Evolutionary conservation across 2,329 filamentous ascomycete genomes (phyloP).

Genomic region (Sclerotinia minor): DNA sequence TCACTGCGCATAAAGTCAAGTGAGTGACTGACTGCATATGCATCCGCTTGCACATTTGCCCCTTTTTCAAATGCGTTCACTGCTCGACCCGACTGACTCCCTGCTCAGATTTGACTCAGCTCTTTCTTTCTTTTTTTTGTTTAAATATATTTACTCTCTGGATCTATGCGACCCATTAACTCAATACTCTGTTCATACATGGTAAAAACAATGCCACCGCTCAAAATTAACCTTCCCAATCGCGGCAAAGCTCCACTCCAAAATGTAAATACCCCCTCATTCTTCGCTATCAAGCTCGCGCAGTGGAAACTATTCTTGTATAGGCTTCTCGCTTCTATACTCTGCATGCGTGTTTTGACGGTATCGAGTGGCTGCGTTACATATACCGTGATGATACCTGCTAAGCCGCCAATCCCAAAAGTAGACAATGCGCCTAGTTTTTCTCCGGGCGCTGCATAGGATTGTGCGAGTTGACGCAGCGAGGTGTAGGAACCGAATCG

Average conservation of each 20-base stretch:
- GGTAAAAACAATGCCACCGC: conserved; percentile 95
- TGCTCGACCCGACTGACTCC: too few species aligned
- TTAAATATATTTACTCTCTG: conserved; percentile 82
- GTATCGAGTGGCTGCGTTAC: conserved; percentile 79
- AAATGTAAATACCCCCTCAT: conserved; percentile 86
- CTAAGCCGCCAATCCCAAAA: conserved; percentile 85
- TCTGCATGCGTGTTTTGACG: conserved; percentile 98
- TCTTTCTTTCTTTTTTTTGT: too few species aligned
- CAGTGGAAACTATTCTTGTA: conserved; percentile 91
- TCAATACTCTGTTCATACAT: conserved; percentile 99
- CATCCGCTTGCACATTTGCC: too few species aligned
- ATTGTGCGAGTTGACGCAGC: conserved; percentile 85
- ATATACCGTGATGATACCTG: conserved; percentile 87
- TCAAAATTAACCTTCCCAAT: conserved; percentile 80
- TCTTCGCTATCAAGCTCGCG: conserved; percentile 76
- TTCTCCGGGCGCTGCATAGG: conserved; percentile 90
- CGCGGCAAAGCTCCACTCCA: conserved; percentile 93
- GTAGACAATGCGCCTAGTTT: conserved; percentile 87
- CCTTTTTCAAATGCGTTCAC: too few species aligned
- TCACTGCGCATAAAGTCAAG: too few species aligned
- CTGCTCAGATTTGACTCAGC: too few species aligned
- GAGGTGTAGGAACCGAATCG: conserved; percentile 90
- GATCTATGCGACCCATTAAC: conserved; percentile 75
- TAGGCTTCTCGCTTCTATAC: conserved; percentile 73
- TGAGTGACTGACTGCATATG: too few species aligned